These are phyloP conservation scores for Malus sylvestris DNA, from an alignment of 306 rosid genomes.

Conservation along the genomic window DNA sequence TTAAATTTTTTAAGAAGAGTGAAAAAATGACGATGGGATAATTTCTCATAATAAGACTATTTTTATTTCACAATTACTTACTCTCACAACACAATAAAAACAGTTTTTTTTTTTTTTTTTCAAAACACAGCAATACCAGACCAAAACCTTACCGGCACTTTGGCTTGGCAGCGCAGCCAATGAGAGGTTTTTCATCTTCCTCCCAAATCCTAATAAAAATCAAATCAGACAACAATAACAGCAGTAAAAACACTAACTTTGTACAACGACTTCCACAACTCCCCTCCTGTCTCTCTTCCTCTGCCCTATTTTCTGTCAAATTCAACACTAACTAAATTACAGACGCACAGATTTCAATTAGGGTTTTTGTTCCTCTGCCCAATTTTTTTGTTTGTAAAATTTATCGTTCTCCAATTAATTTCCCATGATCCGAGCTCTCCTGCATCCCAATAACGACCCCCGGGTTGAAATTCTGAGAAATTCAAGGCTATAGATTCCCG, in stretches of 20 bases:
- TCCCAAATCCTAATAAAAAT: neutral
- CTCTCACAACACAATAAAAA: too few species aligned
- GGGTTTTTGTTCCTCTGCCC: neutral
- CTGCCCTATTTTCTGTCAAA: neutral
- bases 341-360: neutral
- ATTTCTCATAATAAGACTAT: too few species aligned
- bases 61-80: too few species aligned
- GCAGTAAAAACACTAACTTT: neutral
- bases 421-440: constrained; percentile 14
- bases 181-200: neutral
- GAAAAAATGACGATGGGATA: too few species aligned
- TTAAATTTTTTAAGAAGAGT: too few species aligned
- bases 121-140: too few species aligned
- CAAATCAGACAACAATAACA: neutral
- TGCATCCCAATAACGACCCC: neutral
- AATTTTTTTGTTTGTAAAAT: neutral
- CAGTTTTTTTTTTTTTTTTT: too few species aligned
- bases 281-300: neutral
- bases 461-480: neutral
- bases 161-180: neutral
- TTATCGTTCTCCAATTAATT: neutral
- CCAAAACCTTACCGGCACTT: too few species aligned
- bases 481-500: neutral
- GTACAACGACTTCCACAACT: neutral
- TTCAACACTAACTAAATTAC: neutral